Percentiles rank a stretch among this genome's conserved stretches.
Evolutionary conservation across 2,329 filamentous ascomycete genomes (phyloP).

Genomic region (Cladosporium sp.): DNA sequence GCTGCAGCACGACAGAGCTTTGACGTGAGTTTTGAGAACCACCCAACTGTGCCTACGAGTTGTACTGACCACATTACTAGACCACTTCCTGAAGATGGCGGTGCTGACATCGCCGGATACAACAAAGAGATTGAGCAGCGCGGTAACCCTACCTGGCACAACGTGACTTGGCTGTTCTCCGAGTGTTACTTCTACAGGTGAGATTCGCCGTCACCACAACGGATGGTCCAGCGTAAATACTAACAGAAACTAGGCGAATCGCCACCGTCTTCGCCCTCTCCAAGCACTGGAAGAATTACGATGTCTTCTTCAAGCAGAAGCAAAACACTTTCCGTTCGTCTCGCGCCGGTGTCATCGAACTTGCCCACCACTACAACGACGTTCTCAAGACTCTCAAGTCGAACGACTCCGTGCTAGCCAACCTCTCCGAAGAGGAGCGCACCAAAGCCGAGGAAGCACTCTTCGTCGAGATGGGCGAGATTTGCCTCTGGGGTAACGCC

Average conservation of each 20-base stretch:
- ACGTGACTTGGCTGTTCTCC: slow-evolving; percentile 81
- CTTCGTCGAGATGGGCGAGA: slow-evolving; percentile 92
- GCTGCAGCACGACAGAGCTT: slow-evolving; percentile 78
- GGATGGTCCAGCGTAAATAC: not conserved
- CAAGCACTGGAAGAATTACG: slow-evolving; percentile 83
- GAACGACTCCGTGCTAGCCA: slow-evolving; percentile 46
- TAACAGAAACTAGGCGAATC: slow-evolving; percentile 63
- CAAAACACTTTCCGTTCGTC: slow-evolving; percentile 90
- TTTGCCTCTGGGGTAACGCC: slow-evolving; percentile 96
- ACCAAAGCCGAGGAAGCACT: slow-evolving; percentile 72
- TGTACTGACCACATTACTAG: slow-evolving; percentile 42
- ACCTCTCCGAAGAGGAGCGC: slow-evolving; percentile 52
- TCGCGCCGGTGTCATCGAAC: slow-evolving; percentile 78
- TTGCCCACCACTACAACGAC: slow-evolving; percentile 75
- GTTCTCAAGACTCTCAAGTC: slow-evolving; percentile 66
- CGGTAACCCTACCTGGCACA: slow-evolving; percentile 76
- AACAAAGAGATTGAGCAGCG: slow-evolving; percentile 80
- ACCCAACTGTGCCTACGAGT: not conserved
- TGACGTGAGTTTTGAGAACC: slow-evolving; percentile 62
- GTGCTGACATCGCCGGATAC: slow-evolving; percentile 73
- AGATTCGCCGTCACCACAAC: not conserved
- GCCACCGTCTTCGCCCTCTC: slow-evolving; percentile 75
- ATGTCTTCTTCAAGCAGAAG: slow-evolving; percentile 88
- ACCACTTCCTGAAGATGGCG: slow-evolving; percentile 74
- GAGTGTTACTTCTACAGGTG: slow-evolving; percentile 94